A percentile compares a stretch with the other conserved stretches of the same genome.
Evolutionary conservation across 257 asterid genomes (phyloP).

Genomic region (Coffea eugenioides): DNA sequence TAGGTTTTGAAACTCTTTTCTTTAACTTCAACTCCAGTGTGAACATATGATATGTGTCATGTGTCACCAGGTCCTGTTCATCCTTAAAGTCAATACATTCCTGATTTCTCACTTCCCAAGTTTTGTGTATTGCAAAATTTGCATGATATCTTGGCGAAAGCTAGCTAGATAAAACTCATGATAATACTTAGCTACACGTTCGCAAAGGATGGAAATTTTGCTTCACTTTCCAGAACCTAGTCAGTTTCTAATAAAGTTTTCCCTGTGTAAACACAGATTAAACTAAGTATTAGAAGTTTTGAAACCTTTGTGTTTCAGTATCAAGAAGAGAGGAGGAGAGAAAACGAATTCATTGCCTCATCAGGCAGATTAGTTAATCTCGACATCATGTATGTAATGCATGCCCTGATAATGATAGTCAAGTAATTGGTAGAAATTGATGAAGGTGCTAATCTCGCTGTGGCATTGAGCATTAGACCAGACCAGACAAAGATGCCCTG

Average conservation of each 20-base stretch:
- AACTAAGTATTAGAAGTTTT: background rate
- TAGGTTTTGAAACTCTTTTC: background rate
- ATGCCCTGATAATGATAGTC: background rate
- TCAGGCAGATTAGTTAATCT: background rate
- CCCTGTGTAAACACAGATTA: background rate
- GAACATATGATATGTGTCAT: background rate
- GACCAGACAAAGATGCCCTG: background rate
- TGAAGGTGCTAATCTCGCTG: background rate
- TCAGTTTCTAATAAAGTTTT: background rate
- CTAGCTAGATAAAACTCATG: background rate
- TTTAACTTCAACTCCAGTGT: background rate
- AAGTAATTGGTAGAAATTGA: background rate
- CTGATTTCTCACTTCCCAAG: background rate
- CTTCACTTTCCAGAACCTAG: background rate
- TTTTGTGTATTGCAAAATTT: background rate
- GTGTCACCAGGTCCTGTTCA: background rate
- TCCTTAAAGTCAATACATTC: background rate
- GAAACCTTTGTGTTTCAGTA: background rate
- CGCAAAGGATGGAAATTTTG: background rate
- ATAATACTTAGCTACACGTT: background rate
- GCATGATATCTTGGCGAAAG: background rate
- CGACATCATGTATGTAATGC: background rate
- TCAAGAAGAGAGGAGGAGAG: background rate
- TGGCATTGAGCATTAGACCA: background rate
- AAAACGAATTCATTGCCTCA: background rate